These are phyloP conservation scores for Dothidotthia symphoricarpi DNA, from an alignment of 2,329 filamentous ascomycete species.

Conservation along the genomic window DNA sequence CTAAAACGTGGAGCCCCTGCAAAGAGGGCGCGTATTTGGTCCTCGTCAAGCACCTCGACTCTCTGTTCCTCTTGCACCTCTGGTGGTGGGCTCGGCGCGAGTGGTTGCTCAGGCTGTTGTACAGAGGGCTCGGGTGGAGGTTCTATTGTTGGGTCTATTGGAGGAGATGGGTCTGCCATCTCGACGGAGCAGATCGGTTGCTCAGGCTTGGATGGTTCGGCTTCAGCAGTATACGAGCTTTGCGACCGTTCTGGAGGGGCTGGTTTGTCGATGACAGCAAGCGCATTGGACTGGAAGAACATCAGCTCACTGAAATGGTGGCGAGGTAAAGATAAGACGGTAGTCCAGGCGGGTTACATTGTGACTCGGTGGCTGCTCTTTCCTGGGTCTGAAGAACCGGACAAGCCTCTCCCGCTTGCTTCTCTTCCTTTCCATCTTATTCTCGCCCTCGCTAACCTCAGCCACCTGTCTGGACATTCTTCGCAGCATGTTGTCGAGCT, in stretches of 20 bases:
- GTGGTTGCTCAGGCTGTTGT: slow-evolving; percentile 9
- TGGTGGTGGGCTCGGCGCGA: slow-evolving; percentile 13
- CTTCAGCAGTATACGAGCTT: slow-evolving; percentile 18
- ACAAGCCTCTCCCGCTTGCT: slow-evolving; percentile 33
- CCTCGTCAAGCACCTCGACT: slow-evolving; percentile 39
- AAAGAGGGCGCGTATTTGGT: slow-evolving; percentile 68
- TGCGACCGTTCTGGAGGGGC: too few species aligned
- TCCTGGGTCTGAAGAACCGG: slow-evolving; percentile 33
- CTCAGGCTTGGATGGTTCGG: slow-evolving; percentile 6
- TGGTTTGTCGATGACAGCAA: slow-evolving; percentile 8
- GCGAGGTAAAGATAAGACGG: slow-evolving; percentile 3
- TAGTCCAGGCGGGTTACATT: slow-evolving; percentile 19
- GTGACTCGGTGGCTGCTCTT: slow-evolving; percentile 20
- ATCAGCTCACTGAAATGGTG: slow-evolving; percentile 18
- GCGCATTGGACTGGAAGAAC: slow-evolving; percentile 16
- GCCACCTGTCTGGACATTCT: slow-evolving; percentile 23
- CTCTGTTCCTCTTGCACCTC: slow-evolving; percentile 16
- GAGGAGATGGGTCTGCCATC: background rate
- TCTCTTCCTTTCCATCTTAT: slow-evolving; percentile 24
- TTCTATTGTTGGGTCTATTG: too few species aligned
- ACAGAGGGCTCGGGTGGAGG: background rate
- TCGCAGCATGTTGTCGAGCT: slow-evolving; percentile 28
- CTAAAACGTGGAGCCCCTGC: slow-evolving; percentile 74
- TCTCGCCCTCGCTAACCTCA: slow-evolving; percentile 14
- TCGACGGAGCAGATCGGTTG: slow-evolving; percentile 14